phyloP scores from a whole-genome alignment of 345 rosid genomes.

The Anastatica hierochuntica region DNA sequence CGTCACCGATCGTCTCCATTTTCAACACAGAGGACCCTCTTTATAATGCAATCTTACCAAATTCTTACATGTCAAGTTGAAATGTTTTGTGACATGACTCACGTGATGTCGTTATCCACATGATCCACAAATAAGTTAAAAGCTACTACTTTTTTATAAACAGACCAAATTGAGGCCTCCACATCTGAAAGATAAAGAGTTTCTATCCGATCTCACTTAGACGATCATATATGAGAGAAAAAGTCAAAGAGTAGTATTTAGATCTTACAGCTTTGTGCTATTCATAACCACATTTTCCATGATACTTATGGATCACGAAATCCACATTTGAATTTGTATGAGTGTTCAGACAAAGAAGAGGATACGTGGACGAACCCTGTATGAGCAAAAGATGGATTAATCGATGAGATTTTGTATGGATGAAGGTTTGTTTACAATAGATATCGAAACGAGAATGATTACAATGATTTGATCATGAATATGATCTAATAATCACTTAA shows the following conservation, averaged over 20 bases:
- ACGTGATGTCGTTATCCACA: slow-evolving; percentile 72
- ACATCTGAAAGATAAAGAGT: slow-evolving; percentile 38
- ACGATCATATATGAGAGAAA: background rate
- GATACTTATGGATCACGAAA: too few relatives aligned
- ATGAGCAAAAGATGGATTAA: too few relatives aligned
- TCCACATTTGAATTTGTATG: too few relatives aligned
- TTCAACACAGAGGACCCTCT: slow-evolving; percentile 3
- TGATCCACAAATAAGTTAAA: slow-evolving; percentile 71
- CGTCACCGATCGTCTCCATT: too few relatives aligned
- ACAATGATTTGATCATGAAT: too few relatives aligned
- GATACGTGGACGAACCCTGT: too few relatives aligned
- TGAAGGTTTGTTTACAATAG: too few relatives aligned
- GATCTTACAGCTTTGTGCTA: slow-evolving; percentile 57
- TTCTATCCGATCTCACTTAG: background rate
- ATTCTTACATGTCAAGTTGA: slow-evolving; percentile 1
- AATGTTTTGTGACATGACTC: slow-evolving; percentile 19
- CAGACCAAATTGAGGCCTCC: slow-evolving; percentile 52
- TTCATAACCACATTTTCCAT: too few relatives aligned
- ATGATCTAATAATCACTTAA: too few relatives aligned
- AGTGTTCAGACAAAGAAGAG: too few relatives aligned
- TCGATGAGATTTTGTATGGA: too few relatives aligned
- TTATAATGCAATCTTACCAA: background rate
- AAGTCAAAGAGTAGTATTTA: background rate
- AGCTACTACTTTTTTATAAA: slow-evolving; percentile 34
- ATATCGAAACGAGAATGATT: too few relatives aligned